A percentile compares a stretch with the other conserved stretches of the same genome.
Conservation (phyloP, 2,329 filamentous ascomycete genomes). For the Aspergillus terreus region DNA sequence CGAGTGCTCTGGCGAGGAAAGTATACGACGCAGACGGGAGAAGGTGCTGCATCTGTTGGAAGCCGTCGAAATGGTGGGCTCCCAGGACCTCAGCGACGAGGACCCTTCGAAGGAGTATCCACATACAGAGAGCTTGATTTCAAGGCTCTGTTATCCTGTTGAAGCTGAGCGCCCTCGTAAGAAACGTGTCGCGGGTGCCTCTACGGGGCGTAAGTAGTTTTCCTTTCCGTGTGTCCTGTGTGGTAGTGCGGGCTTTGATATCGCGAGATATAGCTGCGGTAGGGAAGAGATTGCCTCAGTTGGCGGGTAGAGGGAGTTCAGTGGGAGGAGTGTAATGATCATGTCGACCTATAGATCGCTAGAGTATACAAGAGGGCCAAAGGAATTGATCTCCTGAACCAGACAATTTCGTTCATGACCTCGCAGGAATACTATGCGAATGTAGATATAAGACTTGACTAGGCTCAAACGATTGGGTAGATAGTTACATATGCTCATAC, state of each 20-base stretch:
- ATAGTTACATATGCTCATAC: conserved; percentile 17
- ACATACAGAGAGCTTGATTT: not conserved
- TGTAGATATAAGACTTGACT: not conserved
- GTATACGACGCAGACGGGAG: conserved; percentile 1
- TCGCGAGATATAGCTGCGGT: too few species aligned
- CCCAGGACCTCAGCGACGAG: not conserved
- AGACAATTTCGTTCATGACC: too few species aligned
- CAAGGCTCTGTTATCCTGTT: not conserved
- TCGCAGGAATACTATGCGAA: not conserved
- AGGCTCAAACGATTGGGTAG: not conserved
- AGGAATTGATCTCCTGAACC: too few species aligned
- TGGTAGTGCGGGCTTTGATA: not conserved
- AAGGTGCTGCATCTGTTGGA: not conserved
- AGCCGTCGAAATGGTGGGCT: not conserved
- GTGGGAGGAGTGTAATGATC: too few species aligned
- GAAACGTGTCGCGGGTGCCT: too few species aligned
- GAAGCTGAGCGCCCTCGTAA: too few species aligned
- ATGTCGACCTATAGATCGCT: too few species aligned
- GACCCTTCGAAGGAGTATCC: not conserved
- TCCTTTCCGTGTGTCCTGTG: not conserved
- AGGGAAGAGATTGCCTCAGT: too few species aligned
- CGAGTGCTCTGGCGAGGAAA: conserved; percentile 13
- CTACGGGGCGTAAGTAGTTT: not conserved
- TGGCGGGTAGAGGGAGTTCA: too few species aligned
- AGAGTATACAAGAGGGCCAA: too few species aligned